Base-by-base conservation (phyloP, 768 basidiomycete genomes). In the Psilocybe subaeruginosa region DNA sequence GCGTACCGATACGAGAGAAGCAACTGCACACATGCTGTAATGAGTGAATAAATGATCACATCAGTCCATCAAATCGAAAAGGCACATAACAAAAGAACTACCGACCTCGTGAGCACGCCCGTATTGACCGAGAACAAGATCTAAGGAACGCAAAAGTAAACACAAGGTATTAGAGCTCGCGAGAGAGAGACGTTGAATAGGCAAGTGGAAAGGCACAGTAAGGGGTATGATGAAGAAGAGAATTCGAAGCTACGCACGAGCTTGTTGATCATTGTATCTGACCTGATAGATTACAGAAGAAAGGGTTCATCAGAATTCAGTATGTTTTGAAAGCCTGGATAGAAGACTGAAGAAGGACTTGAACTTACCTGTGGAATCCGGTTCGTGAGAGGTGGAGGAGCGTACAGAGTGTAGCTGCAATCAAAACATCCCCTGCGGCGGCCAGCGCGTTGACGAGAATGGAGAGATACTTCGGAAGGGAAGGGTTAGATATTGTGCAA, bases 21-120 rank as follows among this genome's bases (percentile, higher is more conserved):
- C 79, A 35, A 86, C 70, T 2, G 86, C 86, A 61, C 82, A 86
- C 0, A 85, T 49, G 62, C 85, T 84, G 37, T 39, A 8, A n/a
- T 17, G n/a, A 7, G 55, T 23, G 50, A 64, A 11, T 14, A 58
- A 37, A 31, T 4, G n/a, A n/a, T 52, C 27, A 37, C 30, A 65
- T 19, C 35, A 39, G 27, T 17, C 58, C 45, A 11, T 9, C 23
- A 16, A 5, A 31, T 46, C 5, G 14, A 41, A 14, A 5, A n/a
- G 7, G 41, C 5, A 43, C 41, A 12, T 43, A 43, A 12, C 41
- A 57, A 8, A 46, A 46, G 2, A 48, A 16, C 47, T 56, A 60
- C 67, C n/a, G 31, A 76, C 77, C 72, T 81, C 23, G 78, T 80
- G 27, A 80, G 56, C 45, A 72, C 54, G 56, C 78, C 77, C 9